These are phyloP conservation scores for Trichosporon faecale DNA, from an alignment of 1,284 basidiomycete genomes.

Conservation along the genomic window DNA sequence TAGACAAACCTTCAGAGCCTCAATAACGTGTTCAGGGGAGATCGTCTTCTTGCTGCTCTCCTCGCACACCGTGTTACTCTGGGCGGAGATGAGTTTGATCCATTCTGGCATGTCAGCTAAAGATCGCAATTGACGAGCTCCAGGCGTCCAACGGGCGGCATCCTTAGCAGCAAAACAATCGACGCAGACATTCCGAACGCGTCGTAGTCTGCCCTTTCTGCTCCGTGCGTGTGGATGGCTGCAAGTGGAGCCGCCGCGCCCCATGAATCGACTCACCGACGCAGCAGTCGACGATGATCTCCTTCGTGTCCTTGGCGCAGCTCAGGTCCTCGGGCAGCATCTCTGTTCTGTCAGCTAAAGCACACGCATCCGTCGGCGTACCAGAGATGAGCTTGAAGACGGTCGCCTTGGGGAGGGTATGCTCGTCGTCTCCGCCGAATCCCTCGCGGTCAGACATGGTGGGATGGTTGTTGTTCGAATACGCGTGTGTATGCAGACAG, in stretches of 20 bases:
- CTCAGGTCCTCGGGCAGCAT: conserved; percentile 82
- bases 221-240: background rate
- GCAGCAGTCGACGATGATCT: conserved; percentile 96
- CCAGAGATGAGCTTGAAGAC: conserved; percentile 96
- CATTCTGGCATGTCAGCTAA: conserved; percentile 65
- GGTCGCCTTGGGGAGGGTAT: conserved; percentile 93
- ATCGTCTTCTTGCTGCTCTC: conserved; percentile 99
- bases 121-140: background rate
- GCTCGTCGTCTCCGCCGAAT: conserved; percentile 70
- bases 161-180: background rate
- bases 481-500: background rate
- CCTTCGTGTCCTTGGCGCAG: conserved; percentile 92
- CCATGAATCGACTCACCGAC: conserved; percentile 66
- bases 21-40: conserved; percentile 93
- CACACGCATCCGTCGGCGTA: conserved; percentile 45
- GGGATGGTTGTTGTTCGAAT: background rate
- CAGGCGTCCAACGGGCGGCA: background rate
- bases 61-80: conserved; percentile 97
- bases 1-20: conserved; percentile 77
- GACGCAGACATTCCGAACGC: background rate
- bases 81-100: conserved; percentile 94
- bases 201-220: background rate
- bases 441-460: conserved; percentile 49
- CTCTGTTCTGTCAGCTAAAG: conserved; percentile 58
- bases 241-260: background rate